phyloP scores from a whole-genome alignment of 441 rosid genomes.

The Aquilaria agallochum region DNA sequence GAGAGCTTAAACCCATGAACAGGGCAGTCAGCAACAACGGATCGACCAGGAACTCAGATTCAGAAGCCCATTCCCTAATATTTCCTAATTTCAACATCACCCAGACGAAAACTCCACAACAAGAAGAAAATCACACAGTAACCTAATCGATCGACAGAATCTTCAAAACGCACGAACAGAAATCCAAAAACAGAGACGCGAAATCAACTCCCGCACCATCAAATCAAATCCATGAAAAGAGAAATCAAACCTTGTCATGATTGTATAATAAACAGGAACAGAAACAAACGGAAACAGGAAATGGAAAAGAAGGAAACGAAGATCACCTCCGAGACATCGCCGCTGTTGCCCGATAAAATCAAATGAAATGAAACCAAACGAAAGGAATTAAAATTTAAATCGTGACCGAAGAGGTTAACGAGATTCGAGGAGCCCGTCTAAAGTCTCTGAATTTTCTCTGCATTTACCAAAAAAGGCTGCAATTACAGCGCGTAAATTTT shows the following conservation, averaged over 20 bases:
- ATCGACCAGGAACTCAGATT: no score
- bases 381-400: neutral
- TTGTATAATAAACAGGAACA: neutral
- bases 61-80: no score
- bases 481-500: no score
- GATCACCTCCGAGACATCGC: constrained; percentile 35
- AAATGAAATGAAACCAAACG: neutral
- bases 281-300: neutral
- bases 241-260: neutral
- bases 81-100: no score
- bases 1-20: no score
- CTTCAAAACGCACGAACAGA: neutral
- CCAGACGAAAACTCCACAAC: no score
- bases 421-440: neutral
- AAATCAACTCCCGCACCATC: no score
- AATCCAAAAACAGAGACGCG: no score
- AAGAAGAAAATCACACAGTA: neutral
- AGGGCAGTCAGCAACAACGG: no score
- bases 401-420: neutral
- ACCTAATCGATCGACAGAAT: neutral
- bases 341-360: constrained; percentile 1
- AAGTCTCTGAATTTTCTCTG: no score
- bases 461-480: no score
- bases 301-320: neutral
- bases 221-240: neutral